Percentiles rank a stretch among this genome's conserved stretches.
Evolutionary conservation across 2,329 filamentous ascomycete species (phyloP).

Genomic region (Stachybotrys chlorohalonatus): DNA sequence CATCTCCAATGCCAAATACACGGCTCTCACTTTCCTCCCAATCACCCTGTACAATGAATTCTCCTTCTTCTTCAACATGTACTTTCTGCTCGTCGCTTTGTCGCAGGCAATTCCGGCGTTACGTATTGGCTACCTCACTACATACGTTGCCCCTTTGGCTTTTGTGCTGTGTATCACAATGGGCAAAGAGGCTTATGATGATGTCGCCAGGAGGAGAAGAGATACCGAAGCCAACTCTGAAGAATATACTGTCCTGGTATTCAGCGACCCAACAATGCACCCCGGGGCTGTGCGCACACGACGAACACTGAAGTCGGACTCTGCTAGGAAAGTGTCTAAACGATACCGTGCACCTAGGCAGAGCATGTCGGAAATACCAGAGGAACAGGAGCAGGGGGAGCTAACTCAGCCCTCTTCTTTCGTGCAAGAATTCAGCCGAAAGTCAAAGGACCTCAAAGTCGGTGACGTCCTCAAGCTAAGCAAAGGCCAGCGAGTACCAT

Average conservation of each 20-base stretch:
- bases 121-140: conserved; percentile 88
- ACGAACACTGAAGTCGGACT: conserved; percentile 34
- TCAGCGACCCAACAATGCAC: conserved; percentile 46
- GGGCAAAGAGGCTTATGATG: conserved; percentile 92
- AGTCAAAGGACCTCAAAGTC: conserved; percentile 81
- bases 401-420: conserved; percentile 33
- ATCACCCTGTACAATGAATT: conserved; percentile 97
- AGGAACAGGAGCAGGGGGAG: conserved; percentile 51
- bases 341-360: conserved; percentile 19
- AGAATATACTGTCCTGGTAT: conserved; percentile 68
- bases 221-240: conserved; percentile 95
- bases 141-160: conserved; percentile 83
- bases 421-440: conserved; percentile 63
- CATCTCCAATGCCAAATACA: conserved; percentile 97
- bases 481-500: conserved; percentile 88
- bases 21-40: conserved; percentile 85
- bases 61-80: conserved; percentile 99
- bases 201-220: conserved; percentile 74
- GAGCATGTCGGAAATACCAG: conserved; percentile 54
- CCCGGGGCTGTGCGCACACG: conserved; percentile 28
- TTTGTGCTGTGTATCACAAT: conserved; percentile 90
- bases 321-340: conserved; percentile 18
- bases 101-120: conserved; percentile 87
- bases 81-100: conserved; percentile 89
- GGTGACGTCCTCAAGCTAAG: conserved; percentile 89